Evolutionary conservation across 2,329 filamentous ascomycete genomes (phyloP).

Genomic region (Ophiostoma montium): DNA sequence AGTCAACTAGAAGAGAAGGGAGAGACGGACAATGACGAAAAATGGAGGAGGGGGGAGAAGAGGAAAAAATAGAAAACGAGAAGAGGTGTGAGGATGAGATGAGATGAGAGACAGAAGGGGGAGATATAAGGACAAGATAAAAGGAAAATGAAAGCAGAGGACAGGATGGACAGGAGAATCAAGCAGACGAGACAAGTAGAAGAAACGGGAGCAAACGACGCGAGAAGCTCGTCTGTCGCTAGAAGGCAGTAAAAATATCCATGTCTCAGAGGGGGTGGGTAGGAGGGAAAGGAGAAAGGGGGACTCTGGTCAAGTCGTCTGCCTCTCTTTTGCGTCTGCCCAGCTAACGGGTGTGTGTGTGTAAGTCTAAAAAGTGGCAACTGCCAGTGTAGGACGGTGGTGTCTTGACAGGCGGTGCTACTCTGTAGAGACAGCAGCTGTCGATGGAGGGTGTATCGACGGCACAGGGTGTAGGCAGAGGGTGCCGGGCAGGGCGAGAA

Average conservation of each 20-base stretch:
- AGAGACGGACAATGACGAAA: background rate
- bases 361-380: conserved; percentile 8
- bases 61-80: conserved; percentile 6
- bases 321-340: background rate
- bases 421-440: no score
- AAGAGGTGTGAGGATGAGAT: background rate
- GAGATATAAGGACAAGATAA: background rate
- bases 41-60: conserved; percentile 12
- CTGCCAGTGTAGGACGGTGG: background rate
- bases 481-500: background rate
- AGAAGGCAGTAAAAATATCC: conserved; percentile 3
- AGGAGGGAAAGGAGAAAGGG: background rate
- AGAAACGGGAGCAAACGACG: background rate
- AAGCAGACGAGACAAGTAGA: background rate
- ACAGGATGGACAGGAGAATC: background rate
- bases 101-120: conserved; percentile 2
- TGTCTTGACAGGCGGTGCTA: background rate
- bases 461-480: background rate
- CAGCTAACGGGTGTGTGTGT: background rate
- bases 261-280: conserved; percentile 3
- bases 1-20: background rate
- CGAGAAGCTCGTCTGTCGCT: background rate
- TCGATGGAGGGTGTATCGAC: no score
- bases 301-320: background rate
- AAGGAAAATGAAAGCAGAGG: conserved; percentile 1